phyloP scores from a whole-genome alignment of 1,139 yeast genomes.

The Ashbya aceris region DNA sequence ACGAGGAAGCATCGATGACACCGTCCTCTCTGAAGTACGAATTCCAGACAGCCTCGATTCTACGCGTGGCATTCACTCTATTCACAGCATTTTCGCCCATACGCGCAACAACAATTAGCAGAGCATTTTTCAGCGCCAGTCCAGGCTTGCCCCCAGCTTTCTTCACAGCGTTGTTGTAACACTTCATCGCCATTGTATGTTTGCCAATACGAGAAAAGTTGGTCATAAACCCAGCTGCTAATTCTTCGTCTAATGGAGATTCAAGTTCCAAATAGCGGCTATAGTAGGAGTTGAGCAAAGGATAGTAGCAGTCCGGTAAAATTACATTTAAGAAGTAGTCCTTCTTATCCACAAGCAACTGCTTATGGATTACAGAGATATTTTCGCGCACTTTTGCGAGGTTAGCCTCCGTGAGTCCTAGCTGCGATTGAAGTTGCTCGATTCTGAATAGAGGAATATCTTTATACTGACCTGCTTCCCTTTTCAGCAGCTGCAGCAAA shows the following conservation, averaged over 20 bases:
- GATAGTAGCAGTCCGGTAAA: background rate
- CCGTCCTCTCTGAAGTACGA: slow-evolving; percentile 17
- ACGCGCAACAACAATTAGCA: slow-evolving; percentile 20
- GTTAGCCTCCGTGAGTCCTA: background rate
- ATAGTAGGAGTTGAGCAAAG: slow-evolving; percentile 5
- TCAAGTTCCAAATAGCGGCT: slow-evolving; percentile 6
- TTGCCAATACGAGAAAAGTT: slow-evolving; percentile 14
- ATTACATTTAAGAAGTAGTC: slow-evolving; percentile 10
- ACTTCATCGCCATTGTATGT: slow-evolving; percentile 16
- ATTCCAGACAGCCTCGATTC: slow-evolving; percentile 29
- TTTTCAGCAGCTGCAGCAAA: slow-evolving; percentile 15
- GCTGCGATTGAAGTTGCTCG: slow-evolving; percentile 5
- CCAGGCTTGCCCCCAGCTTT: background rate
- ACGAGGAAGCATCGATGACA: slow-evolving; percentile 13
- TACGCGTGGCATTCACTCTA: slow-evolving; percentile 12
- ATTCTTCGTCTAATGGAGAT: slow-evolving; percentile 9
- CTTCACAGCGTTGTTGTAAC: slow-evolving; percentile 13
- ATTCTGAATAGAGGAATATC: slow-evolving; percentile 1
- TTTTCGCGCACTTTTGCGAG: too few relatives aligned
- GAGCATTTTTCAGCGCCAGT: slow-evolving; percentile 12
- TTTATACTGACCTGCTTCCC: background rate
- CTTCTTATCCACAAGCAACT: slow-evolving; percentile 11
- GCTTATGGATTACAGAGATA: background rate
- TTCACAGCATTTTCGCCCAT: slow-evolving; percentile 10
- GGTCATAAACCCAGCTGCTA: slow-evolving; percentile 19